phyloP scores from a whole-genome alignment of 805 yeast genomes.

The Candida nitratophila region DNA sequence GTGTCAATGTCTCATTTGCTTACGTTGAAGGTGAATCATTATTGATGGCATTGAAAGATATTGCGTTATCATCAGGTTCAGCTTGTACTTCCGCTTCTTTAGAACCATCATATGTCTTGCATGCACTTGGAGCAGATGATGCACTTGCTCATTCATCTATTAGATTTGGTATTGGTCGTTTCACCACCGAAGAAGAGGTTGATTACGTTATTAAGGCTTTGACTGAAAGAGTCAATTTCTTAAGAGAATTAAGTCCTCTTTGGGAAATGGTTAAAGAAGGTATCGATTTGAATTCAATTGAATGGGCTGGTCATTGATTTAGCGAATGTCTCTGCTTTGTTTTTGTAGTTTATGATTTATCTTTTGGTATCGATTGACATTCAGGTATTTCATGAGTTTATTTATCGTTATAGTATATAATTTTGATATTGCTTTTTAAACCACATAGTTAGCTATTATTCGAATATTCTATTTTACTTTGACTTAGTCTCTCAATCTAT shows the following conservation, averaged over 20 bases:
- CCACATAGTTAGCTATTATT: no score
- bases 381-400: no score
- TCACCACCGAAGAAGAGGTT: constrained; percentile 92
- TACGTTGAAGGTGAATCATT: constrained; percentile 97
- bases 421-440: no score
- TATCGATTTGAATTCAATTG: constrained; percentile 85
- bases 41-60: constrained; percentile 95
- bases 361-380: no score
- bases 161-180: constrained; percentile 94
- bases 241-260: constrained; percentile 87
- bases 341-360: no score
- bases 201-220: constrained; percentile 91
- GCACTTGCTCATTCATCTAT: constrained; percentile 98
- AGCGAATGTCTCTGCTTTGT: no score
- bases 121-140: constrained; percentile 96
- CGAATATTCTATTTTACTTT: no score
- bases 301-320: constrained; percentile 90
- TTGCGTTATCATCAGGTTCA: constrained; percentile 92
- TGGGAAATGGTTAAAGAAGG: constrained; percentile 99
- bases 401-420: no score
- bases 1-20: constrained; percentile 95
- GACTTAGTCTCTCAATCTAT: no score
- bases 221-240: constrained; percentile 79
- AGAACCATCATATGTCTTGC: constrained; percentile 95
- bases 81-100: constrained; percentile 98